These are phyloP conservation scores for Ulota crispa DNA, from an alignment of 225 moss, liverwort and hornwort genomes.

Conservation along the genomic window DNA sequence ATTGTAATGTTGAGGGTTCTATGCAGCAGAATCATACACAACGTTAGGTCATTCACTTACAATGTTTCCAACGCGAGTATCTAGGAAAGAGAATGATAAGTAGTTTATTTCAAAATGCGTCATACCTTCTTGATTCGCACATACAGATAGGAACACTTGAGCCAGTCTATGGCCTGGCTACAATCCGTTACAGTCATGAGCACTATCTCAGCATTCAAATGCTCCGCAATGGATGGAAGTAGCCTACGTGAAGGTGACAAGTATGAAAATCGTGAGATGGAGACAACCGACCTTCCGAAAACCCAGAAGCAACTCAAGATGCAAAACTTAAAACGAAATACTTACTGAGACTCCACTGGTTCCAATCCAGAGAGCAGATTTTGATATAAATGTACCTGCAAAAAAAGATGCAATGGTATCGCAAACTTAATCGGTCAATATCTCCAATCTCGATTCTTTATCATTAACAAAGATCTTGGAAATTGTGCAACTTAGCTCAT, in stretches of 20 bases:
- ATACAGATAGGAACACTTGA: constrained; percentile 94
- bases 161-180: constrained; percentile 96
- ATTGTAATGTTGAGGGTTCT: constrained; percentile 89
- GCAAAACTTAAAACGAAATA: constrained; percentile 16
- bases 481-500: constrained; percentile 17
- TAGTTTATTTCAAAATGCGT: not conserved
- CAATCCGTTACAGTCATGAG: constrained; percentile 94
- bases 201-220: constrained; percentile 96
- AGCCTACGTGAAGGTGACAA: constrained; percentile 57
- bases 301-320: constrained; percentile 16
- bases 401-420: constrained; percentile 2
- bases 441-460: not conserved
- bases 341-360: constrained; percentile 91
- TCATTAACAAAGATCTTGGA: constrained; percentile 4
- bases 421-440: not conserved
- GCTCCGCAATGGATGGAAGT: constrained; percentile 84
- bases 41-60: constrained; percentile 17
- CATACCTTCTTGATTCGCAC: constrained; percentile 87
- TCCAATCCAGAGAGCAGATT: constrained; percentile 90
- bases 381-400: constrained; percentile 91
- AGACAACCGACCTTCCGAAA: not conserved
- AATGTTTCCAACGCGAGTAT: not conserved
- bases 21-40: constrained; percentile 14
- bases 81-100: constrained; percentile 5
- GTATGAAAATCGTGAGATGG: not conserved